Base-by-base conservation (phyloP, 148 eudicot species). In the Rhododendron simsii region DNA sequence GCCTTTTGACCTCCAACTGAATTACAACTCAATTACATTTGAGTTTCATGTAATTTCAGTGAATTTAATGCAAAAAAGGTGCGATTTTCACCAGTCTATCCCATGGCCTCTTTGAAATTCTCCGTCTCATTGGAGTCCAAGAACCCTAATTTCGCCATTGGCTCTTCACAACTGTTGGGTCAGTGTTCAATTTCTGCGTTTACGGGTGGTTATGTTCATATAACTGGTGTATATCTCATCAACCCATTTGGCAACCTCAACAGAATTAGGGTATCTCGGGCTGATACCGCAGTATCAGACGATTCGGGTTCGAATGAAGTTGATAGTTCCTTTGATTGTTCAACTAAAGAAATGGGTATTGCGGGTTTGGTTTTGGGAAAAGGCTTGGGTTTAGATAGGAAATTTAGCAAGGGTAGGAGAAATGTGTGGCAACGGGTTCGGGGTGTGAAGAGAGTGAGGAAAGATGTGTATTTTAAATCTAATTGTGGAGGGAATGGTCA, bases 91-190 rank as follows among this genome's bases (percentile, higher is more conserved):
- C 80, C 59, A 26, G 28, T 80, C 51, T 37, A 1, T 48, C 53
- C 83, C 76, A 92, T 93, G 96, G 92, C 91, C 59, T 90, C 92
- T 45, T 61, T 92, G 85, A 88, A 81, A 78, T 86, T 91, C 21
- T 80, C 88, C 14, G 57, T 89, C 83, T 87, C 79, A 28, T 63
- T 90, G 28, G 92, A 94, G 51, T 78, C 89, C 84, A 88, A 88
- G 82, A 92, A 90, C 84, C 80, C 86, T 76, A 92, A 86, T 87
- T 91, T 82, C 28, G 30, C 75, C 20, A 51, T 84, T 45, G 78
- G 84, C 65, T 88, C 84, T 76, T 89, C 80, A 45, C 87, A 81
- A 12, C 86, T 87, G 20, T 45, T 83, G 73, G 87, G 85, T 86
- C 88, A 80, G 53, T 50, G 89, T 84, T 86, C 87, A 48, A 57